Base-by-base conservation (phyloP, 2,329 filamentous ascomycete species). In the Leptographium galeiforme region DNA sequence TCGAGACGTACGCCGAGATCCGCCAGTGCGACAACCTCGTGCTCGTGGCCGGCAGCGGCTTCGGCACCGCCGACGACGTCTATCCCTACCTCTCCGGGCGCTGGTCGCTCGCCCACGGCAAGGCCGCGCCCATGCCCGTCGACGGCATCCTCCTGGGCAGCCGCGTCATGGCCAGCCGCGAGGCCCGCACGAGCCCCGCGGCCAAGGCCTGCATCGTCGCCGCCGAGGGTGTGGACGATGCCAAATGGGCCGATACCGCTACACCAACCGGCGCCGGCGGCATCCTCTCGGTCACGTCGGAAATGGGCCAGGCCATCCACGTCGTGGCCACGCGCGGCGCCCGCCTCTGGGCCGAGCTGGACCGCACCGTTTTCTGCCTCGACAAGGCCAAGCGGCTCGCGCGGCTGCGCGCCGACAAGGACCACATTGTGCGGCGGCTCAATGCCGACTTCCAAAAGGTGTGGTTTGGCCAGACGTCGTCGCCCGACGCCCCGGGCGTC, bases 301-400 rank as follows among this genome's bases (percentile, higher is more conserved):
- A 98, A 71, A 98, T 98, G 94, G 94, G 93, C 47, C 93, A 98
- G 75, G 93, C 93, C 7, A 98, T 98, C 57, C 93, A 98, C 76
- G 98, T 98, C 75, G 81, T 98, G 56, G 94, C 93, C 16, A 98
- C 93, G 49, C 86, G 94, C 55, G 93, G 93, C 78, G 90, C 98
- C 49, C 76, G 81, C 53, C 95, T 98, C 76, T 98, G 93, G 93
- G 85, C 89, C 50, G 94, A 98, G 72, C 95, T 98, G 89, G 93
- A 98, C 65, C 81, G 94, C 69, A 96, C 95, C 72, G 97, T 98
- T 63, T 98, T 98, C 75, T 86, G 82, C 64, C 74, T 98, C 49
- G 90, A 95, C 70, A 96, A 95, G 74, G 89, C 91, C 64, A 95
- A 96, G 76, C 84, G 89, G 44, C 75, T 95, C 19, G 78, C 85